Conservation (phyloP, 129 eudicot species). For the Deinandra increscens region DNA sequence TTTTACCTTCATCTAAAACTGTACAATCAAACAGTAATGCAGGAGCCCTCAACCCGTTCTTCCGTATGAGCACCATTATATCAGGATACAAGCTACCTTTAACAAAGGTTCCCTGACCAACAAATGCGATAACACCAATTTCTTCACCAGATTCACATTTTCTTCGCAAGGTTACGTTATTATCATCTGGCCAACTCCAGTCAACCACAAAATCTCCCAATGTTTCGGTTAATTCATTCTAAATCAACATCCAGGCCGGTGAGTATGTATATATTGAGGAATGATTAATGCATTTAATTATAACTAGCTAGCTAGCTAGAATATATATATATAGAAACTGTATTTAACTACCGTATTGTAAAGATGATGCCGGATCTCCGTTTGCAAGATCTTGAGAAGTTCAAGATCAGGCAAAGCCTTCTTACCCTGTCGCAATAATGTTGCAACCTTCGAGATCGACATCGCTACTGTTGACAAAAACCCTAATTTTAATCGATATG, state of each 20-base stretch:
- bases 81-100: slow-evolving; percentile 43
- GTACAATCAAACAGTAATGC: slow-evolving; percentile 78
- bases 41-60: slow-evolving; percentile 67
- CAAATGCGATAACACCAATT: slow-evolving; percentile 78
- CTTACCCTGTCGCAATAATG: slow-evolving; percentile 28
- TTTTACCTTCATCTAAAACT: slow-evolving; percentile 39
- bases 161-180: slow-evolving; percentile 60
- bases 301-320: too few relatives aligned
- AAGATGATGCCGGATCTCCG: slow-evolving; percentile 64
- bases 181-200: slow-evolving; percentile 56
- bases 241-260: slow-evolving; percentile 26
- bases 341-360: slow-evolving; percentile 59
- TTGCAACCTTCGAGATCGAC: slow-evolving; percentile 30
- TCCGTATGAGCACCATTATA: slow-evolving; percentile 73
- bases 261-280: too few relatives aligned
- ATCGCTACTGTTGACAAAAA: slow-evolving; percentile 1
- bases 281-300: too few relatives aligned
- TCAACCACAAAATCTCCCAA: slow-evolving; percentile 67
- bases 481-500: background rate
- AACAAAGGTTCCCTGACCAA: slow-evolving; percentile 46
- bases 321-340: too few relatives aligned
- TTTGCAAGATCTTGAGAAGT: slow-evolving; percentile 58
- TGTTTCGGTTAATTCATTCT: slow-evolving; percentile 57
- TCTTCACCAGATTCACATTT: slow-evolving; percentile 76
- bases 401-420: slow-evolving; percentile 44